phyloP scores from a whole-genome alignment of 805 yeast genomes.

The Myxozyma melibiosi region DNA sequence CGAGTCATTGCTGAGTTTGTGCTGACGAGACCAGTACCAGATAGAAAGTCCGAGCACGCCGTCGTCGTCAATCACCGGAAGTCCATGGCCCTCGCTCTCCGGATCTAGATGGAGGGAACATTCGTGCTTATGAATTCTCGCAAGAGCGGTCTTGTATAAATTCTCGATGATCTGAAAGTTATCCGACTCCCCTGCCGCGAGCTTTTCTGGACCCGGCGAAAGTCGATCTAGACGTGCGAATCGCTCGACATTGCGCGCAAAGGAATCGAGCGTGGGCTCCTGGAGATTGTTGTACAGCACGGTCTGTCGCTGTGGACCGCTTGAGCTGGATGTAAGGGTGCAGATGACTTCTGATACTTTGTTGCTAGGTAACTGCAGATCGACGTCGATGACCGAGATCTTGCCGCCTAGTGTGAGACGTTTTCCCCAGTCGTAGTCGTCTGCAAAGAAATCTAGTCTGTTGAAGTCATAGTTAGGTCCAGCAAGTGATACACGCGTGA shows the following conservation, averaged over 20 bases:
- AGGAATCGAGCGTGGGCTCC: constrained; percentile 41
- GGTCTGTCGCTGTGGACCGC: constrained; percentile 30
- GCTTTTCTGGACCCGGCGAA: constrained; percentile 42
- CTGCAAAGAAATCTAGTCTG: constrained; percentile 46
- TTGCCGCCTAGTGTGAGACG: constrained; percentile 45
- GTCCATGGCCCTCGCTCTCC: constrained; percentile 37
- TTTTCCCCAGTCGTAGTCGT: constrained; percentile 38
- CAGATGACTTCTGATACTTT: constrained; percentile 33
- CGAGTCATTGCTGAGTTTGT: too few species aligned
- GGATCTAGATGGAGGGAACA: constrained; percentile 9
- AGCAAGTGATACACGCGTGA: not conserved
- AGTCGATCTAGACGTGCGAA: constrained; percentile 43
- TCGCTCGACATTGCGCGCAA: constrained; percentile 40
- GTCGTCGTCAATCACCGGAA: constrained; percentile 39
- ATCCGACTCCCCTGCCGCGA: constrained; percentile 42
- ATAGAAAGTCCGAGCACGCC: constrained; percentile 41
- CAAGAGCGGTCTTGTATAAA: constrained; percentile 38
- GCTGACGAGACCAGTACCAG: constrained; percentile 38
- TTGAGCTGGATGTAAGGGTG: constrained; percentile 35
- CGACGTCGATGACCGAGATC: constrained; percentile 44
- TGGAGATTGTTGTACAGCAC: constrained; percentile 38
- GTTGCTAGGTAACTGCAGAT: constrained; percentile 28
- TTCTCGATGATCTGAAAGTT: constrained; percentile 42
- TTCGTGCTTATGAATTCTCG: constrained; percentile 18
- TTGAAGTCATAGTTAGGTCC: constrained; percentile 29